Base-by-base conservation (phyloP, 129 eudicot genomes). In the Smallanthus sonchifolius region DNA sequence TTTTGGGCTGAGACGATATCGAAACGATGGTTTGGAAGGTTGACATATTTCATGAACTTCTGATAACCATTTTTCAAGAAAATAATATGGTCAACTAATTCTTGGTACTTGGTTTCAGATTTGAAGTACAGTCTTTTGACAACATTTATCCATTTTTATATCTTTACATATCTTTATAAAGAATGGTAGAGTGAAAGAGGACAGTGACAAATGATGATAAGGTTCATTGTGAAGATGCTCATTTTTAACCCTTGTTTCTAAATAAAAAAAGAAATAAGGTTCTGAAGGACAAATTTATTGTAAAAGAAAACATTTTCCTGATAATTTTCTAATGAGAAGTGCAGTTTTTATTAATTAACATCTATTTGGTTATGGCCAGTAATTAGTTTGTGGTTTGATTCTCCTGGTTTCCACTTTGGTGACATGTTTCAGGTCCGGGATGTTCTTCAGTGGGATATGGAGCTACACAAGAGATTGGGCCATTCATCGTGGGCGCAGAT, bases 381-480 rank as follows among this genome's bases (percentile, higher is more conserved):
- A 69, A 57, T 69, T 36, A 62, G 47, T 80, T 81, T 85, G 43
- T 24, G 82, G 69, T 47, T 76, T 67, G 56, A 69, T 48, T 65
- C 65, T 60, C 64, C 7, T 83, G 83, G 76, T 81, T 77, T 80
- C 80, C 66, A 69, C 67, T 77, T 69, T 80, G 89, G 86, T 87
- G 87, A 82, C 87, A 87, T 36, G 62, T 47, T 83, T 65, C 79
- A 92, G 98, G 98, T 72, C 98, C 98, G 0, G 98, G 98, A 63
- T 92, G 98, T 76, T 92, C 98, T 68, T 92, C 98, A 73, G 98
- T 92, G 77, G 98, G 98, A 79, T 92, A 92, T 67, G 98, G 98
- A 82, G 98, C 98, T 76, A 92, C 98, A 68, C 96, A 90, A 90
- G 98, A 92, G 71, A 89, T 92, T 74, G 98, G 96, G 49, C 98